Base-by-base conservation (phyloP, 805 yeast genomes). In the Sugiyamaella mastotermitis region DNA sequence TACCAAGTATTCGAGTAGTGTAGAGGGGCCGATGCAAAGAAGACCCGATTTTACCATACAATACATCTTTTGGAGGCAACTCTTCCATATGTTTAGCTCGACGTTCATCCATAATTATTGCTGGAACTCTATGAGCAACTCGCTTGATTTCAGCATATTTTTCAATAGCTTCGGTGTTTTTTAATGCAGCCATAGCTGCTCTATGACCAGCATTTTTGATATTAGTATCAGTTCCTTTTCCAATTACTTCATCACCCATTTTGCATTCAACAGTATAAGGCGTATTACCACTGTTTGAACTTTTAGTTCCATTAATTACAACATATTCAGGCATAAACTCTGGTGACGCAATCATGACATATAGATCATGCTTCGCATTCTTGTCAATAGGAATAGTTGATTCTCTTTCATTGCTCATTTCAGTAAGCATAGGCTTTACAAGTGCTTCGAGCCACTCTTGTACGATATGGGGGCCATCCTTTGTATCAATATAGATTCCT, bases 151-250 rank as follows among this genome's bases (percentile, higher is more conserved):
- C 66, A 10, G 76, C 74, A 55, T 73, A 84, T 50, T 79, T 79
- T 43, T 81, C 88, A 33, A 86, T 65, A 21, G 75, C 41, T 0
- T 63, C 64, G 30, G 71, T 72, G 31, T 84, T 76, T 8, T 63
- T 60, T 32, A 90, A 62, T 0, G 90, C 95, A 36, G 68, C 65
- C 78, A 80, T 80, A 0, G 98, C 98, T 0, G 97, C 96, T 39
- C 80, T 66, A 16, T 75, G 58, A 0, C 95, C 92, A 0, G 97
- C 97, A 20, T 76, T 80, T 56, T 82, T 83, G 3, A 69, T 64
- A 45, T 75, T 80, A 17, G 72, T 67, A 2, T 84, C 97, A 5
- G 60, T 63, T 3, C 96, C 97, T 3, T 58, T 60, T 0, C 95
- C 95, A 17, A 90, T 52, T 1, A 68, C 64, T 15, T 79, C 86